These are phyloP conservation scores for Bruguiera gymnorhiza DNA, from an alignment of 345 rosid genomes.

Conservation along the genomic window DNA sequence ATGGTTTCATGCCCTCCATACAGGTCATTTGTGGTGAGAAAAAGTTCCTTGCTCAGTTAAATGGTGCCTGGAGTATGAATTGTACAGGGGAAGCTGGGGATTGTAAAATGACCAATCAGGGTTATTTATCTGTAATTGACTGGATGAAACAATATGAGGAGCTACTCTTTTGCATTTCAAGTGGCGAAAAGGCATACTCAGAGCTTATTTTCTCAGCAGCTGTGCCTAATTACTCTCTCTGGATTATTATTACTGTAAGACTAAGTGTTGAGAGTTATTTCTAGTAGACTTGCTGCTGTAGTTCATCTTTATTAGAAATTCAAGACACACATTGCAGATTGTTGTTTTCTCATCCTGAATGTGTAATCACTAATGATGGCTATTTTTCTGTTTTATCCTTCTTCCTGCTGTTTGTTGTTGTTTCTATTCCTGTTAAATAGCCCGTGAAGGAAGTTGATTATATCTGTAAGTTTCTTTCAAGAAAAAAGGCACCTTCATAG, in stretches of 20 bases:
- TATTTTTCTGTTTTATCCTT: not conserved
- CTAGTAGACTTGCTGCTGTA: slow-evolving; percentile 6
- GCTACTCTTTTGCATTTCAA: slow-evolving; percentile 33
- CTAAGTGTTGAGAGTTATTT: slow-evolving; percentile 1
- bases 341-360: not conserved
- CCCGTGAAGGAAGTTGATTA: not conserved
- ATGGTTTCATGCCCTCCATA: slow-evolving; percentile 7
- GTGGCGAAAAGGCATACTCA: slow-evolving; percentile 23
- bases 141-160: slow-evolving; percentile 24
- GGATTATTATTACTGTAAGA: slow-evolving; percentile 31
- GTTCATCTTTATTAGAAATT: slow-evolving; percentile 1
- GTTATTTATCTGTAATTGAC: slow-evolving; percentile 14
- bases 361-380: not conserved
- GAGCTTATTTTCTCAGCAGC: slow-evolving; percentile 30
- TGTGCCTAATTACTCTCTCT: slow-evolving; percentile 26
- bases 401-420: not conserved
- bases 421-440: slow-evolving; percentile 1
- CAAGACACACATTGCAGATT: not conserved
- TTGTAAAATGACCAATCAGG: slow-evolving; percentile 4
- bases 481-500: too few species aligned
- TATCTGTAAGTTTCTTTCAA: too few species aligned
- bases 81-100: slow-evolving; percentile 16
- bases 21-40: slow-evolving; percentile 31
- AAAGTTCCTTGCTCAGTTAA: slow-evolving; percentile 39
- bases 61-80: slow-evolving; percentile 17